Conservation (phyloP, 164 flowering plant genomes). For the Nymphaea thermarum region DNA sequence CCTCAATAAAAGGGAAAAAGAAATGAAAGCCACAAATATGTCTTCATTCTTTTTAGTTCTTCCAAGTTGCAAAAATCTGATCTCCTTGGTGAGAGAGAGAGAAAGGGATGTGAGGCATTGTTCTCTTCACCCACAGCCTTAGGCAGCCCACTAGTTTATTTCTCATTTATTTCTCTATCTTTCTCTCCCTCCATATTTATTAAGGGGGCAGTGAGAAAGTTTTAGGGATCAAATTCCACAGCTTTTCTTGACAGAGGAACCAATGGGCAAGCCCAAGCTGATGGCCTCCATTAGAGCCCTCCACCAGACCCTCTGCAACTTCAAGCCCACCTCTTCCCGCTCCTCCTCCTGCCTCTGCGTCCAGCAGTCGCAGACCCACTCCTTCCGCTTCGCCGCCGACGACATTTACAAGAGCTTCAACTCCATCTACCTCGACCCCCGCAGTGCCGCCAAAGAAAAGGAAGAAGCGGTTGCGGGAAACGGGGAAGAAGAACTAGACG, state of each 20-base stretch:
- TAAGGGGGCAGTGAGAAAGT: too few relatives aligned
- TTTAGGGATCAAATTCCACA: too few relatives aligned
- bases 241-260: too few relatives aligned
- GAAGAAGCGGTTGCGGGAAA: neutral
- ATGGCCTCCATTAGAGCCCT: constrained; percentile 11
- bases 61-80: too few relatives aligned
- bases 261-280: constrained; percentile 11
- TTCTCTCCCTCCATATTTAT: constrained; percentile 1
- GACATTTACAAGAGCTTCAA: constrained; percentile 7
- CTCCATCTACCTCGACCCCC: constrained; percentile 3
- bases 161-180: constrained; percentile 7
- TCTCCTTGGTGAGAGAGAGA: too few relatives aligned
- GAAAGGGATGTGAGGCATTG: too few relatives aligned
- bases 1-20: too few relatives aligned
- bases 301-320: constrained; percentile 9
- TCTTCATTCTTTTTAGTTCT: too few relatives aligned
- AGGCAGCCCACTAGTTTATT: neutral
- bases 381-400: constrained; percentile 10
- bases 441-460: neutral
- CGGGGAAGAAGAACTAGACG: neutral
- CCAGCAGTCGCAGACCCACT: constrained; percentile 12
- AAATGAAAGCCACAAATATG: too few relatives aligned
- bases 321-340: constrained; percentile 5
- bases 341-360: constrained; percentile 11
- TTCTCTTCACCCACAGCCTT: too few relatives aligned